Conservation (phyloP, 2,329 filamentous ascomycete species). For the Aspergillus sp. region DNA sequence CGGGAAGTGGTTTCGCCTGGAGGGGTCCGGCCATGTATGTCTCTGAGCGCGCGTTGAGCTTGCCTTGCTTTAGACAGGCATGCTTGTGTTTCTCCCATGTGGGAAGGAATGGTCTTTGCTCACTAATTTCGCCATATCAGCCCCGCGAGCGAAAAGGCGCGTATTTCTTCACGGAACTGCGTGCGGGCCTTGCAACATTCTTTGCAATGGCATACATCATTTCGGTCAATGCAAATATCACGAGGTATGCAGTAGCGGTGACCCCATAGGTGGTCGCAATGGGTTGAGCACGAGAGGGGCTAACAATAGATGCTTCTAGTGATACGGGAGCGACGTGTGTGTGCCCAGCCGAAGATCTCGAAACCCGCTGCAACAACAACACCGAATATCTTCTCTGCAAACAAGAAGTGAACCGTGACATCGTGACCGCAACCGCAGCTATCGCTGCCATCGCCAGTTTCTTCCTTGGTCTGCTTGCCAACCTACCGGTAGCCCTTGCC, state of each 20-base stretch:
- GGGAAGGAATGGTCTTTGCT: not conserved
- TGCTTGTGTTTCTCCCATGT: not conserved
- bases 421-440: conserved; percentile 82
- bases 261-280: not conserved
- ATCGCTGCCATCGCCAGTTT: conserved; percentile 79
- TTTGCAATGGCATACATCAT: conserved; percentile 83
- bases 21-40: conserved; percentile 79
- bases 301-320: not conserved
- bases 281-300: not conserved
- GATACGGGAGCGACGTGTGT: conserved; percentile 75
- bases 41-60: not conserved
- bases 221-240: conserved; percentile 64
- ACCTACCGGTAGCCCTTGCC: conserved; percentile 72
- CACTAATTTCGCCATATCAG: conserved; percentile 39
- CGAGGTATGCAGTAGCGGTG: conserved; percentile 32
- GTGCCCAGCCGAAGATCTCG: conserved; percentile 55
- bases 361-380: conserved; percentile 49
- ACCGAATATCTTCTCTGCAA: conserved; percentile 46
- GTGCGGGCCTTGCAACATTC: conserved; percentile 77
- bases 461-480: conserved; percentile 79
- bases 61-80: not conserved
- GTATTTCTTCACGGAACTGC: conserved; percentile 78
- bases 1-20: conserved; percentile 74
- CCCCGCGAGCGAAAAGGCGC: conserved; percentile 71
- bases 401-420: conserved; percentile 67